Evolutionary conservation across 164 flowering plant genomes (phyloP).

Genomic region (Piper longum): DNA sequence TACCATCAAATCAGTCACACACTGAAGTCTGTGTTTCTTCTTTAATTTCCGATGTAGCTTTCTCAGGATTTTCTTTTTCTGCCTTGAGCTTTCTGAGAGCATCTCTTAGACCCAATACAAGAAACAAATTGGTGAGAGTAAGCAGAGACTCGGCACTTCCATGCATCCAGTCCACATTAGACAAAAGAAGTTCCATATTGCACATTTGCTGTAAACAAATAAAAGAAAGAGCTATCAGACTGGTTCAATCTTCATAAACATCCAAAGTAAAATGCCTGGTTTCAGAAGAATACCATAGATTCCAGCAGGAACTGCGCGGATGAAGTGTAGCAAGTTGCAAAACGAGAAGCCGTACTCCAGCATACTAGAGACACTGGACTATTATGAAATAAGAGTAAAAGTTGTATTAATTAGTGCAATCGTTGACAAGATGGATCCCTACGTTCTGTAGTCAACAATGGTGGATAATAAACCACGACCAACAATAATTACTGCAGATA

Average conservation of each 20-base stretch:
- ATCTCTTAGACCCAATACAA: constrained; percentile 67
- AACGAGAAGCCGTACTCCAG: constrained; percentile 6
- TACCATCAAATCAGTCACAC: not conserved
- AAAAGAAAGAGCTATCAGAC: not conserved
- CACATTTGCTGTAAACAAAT: constrained; percentile 62
- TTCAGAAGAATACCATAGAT: constrained; percentile 57
- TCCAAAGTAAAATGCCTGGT: not conserved
- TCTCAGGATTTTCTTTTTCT: constrained; percentile 16
- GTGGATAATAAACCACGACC: too few species aligned
- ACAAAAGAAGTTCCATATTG: constrained; percentile 84
- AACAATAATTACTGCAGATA: too few species aligned
- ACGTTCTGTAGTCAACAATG: too few species aligned
- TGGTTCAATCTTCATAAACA: not conserved
- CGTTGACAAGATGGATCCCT: too few species aligned
- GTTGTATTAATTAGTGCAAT: too few species aligned
- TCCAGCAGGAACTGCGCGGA: constrained; percentile 78
- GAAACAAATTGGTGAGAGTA: constrained; percentile 76
- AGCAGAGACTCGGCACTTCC: constrained; percentile 92
- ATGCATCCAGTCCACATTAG: constrained; percentile 95
- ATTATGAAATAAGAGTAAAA: too few species aligned
- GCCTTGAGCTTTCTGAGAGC: constrained; percentile 41
- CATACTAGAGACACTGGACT: too few species aligned
- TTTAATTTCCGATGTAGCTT: constrained; percentile 12
- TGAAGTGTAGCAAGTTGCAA: not conserved
- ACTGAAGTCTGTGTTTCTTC: constrained; percentile 24